These are phyloP conservation scores for Ambrosia trifida DNA, from an alignment of 129 eudicot species.

Conservation along the genomic window DNA sequence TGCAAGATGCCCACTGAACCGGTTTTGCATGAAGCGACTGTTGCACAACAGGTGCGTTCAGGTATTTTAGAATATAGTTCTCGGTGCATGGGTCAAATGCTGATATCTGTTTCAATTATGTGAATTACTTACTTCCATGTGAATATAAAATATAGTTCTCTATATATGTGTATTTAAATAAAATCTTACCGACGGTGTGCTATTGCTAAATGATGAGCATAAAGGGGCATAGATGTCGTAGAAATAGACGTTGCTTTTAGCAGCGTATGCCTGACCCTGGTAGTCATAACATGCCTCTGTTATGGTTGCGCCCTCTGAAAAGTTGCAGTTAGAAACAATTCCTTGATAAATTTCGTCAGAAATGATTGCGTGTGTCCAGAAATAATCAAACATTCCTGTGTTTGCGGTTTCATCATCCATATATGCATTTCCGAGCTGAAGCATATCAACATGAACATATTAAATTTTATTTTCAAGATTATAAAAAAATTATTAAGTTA, in stretches of 20 bases:
- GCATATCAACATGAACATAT: constrained; percentile 6
- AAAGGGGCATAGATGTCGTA: constrained; percentile 64
- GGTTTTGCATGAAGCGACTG: constrained; percentile 12
- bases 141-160: neutral
- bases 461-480: neutral
- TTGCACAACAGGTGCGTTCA: neutral
- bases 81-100: neutral
- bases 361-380: constrained; percentile 54
- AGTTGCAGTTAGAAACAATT: constrained; percentile 53
- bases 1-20: neutral
- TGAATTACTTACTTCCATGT: neutral
- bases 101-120: neutral
- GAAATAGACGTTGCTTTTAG: constrained; percentile 27
- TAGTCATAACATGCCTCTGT: constrained; percentile 33
- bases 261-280: constrained; percentile 23
- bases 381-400: constrained; percentile 41
- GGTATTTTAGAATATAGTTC: neutral
- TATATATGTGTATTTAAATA: neutral
- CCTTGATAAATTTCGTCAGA: constrained; percentile 52
- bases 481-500: neutral
- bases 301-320: constrained; percentile 28
- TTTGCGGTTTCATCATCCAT: constrained; percentile 35
- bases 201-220: constrained; percentile 37
- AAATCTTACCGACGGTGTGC: constrained; percentile 41
- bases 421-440: constrained; percentile 61